Base-by-base conservation (phyloP, 352 stramenopile genomes). In the Globisporangium radiosum region DNA sequence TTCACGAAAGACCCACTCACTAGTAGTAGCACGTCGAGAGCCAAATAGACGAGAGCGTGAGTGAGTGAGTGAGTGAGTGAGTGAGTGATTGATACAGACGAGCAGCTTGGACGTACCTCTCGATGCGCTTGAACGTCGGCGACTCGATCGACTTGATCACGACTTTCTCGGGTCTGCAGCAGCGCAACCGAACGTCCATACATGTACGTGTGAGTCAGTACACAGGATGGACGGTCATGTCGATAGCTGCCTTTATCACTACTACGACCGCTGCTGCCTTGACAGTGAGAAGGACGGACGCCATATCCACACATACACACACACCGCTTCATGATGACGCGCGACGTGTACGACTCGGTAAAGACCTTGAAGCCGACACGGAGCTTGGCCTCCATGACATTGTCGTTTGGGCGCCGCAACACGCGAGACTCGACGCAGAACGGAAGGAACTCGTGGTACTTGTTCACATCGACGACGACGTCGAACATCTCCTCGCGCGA, bases 121-220 rank as follows among this genome's bases (percentile, higher is more conserved):
- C 84, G 62, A 93, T 91, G 52, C 79, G 79, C 67, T 93, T 93
- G 62, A 93, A 93, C 38, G 81, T 93, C 9, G 84, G 84, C 36
- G 84, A 93, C 47, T 93, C 78, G 45, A 93, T 89, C 14, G 84
- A 78, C 56, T 86, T 88, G 57, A 78, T 78, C 48, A 72, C 72
- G 56, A 93, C 81, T 53, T 89, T 90, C 54, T 84, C 71, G 6
- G 84, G 84, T 56, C 75, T 87, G 25, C 52, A 56, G 10, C 14
- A 36, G 7, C 25, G 45, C 15, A 49, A n/a, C 49, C 15, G 45
- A 56, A 5, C 15, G 13, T 48, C 25, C 25, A 33, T 1, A 33
- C 1, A 33, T 33, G 25, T 33, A 33, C 25, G 43, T 17, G 43
- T 48, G 43, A 14, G 8, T 48, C 5, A 48, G 43, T 3, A 33